These are phyloP conservation scores for Xylaria hypoxylon DNA, from an alignment of 2,329 filamentous ascomycete genomes.

Conservation along the genomic window DNA sequence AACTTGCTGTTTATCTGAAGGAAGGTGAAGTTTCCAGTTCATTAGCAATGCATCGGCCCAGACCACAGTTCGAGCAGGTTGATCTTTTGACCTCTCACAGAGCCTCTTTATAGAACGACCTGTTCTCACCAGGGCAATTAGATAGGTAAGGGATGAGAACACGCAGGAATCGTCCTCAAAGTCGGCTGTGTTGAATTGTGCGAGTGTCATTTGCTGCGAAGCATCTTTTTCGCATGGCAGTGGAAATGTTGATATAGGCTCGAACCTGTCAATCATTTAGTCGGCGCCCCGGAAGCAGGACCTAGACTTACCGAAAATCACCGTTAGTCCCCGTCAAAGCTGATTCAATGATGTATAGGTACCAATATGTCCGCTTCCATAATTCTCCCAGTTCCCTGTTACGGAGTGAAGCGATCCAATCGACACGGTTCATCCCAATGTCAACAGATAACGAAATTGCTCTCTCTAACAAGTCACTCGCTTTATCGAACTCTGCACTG, in stretches of 20 bases:
- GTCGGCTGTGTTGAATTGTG: constrained; percentile 1
- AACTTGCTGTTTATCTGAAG: constrained; percentile 4
- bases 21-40: constrained; percentile 16
- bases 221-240: not conserved
- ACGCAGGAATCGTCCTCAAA: constrained; percentile 2
- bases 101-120: constrained; percentile 4
- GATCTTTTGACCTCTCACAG: constrained; percentile 4
- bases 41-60: constrained; percentile 10
- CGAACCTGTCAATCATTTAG: constrained; percentile 10
- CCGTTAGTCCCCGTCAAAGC: not conserved
- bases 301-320: not conserved
- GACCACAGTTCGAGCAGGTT: not conserved
- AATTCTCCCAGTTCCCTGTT: constrained; percentile 3
- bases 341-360: constrained; percentile 8
- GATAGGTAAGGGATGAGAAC: constrained; percentile 10
- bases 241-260: not conserved
- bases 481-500: not conserved
- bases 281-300: not conserved
- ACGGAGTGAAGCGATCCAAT: not conserved
- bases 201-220: not conserved
- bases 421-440: constrained; percentile 1
- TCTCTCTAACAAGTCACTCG: not conserved
- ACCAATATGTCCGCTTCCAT: constrained; percentile 13
- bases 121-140: not conserved
- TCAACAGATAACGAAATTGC: constrained; percentile 1